These are phyloP conservation scores for Hypomyces perniciosus DNA, from an alignment of 2,329 filamentous ascomycete species.

Conservation along the genomic window DNA sequence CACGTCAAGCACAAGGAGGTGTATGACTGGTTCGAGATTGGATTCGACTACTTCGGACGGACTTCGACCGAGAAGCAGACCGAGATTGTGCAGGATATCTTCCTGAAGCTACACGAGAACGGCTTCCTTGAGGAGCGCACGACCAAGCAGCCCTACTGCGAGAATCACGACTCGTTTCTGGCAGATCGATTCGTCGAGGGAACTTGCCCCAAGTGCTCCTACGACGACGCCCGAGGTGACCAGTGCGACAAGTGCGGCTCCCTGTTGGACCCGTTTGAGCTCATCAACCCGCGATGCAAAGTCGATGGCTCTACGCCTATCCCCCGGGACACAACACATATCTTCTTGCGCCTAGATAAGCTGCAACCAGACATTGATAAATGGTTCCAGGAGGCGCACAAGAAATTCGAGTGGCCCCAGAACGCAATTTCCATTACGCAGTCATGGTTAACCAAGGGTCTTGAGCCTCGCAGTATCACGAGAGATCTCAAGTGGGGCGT, in stretches of 20 bases:
- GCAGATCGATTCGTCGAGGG: conserved; percentile 85
- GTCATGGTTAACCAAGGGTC: conserved; percentile 75
- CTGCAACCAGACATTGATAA: conserved; percentile 69
- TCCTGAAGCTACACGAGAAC: conserved; percentile 79
- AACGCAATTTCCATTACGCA: conserved; percentile 73
- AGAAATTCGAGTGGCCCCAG: conserved; percentile 68
- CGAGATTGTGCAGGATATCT: conserved; percentile 87
- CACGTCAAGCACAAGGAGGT: conserved; percentile 83
- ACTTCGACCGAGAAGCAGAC: conserved; percentile 88
- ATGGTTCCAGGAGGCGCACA: conserved; percentile 70
- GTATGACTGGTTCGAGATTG: conserved; percentile 94
- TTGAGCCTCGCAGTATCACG: conserved; percentile 84
- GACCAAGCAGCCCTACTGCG: conserved; percentile 87
- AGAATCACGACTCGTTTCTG: conserved; percentile 67
- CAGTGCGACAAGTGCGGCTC: conserved; percentile 72
- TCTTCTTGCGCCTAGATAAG: conserved; percentile 82
- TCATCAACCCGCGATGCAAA: conserved; percentile 87
- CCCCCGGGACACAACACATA: conserved; percentile 77
- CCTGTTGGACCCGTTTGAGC: conserved; percentile 64
- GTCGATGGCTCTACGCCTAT: conserved; percentile 79
- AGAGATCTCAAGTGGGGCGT: conserved; percentile 88
- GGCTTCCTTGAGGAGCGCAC: conserved; percentile 81
- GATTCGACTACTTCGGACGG: conserved; percentile 90
- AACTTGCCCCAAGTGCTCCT: conserved; percentile 67
- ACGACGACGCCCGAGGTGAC: conserved; percentile 65